Base-by-base conservation (phyloP, 371 early-diverging fungal genomes). In the Syncephalastrum sp. region DNA sequence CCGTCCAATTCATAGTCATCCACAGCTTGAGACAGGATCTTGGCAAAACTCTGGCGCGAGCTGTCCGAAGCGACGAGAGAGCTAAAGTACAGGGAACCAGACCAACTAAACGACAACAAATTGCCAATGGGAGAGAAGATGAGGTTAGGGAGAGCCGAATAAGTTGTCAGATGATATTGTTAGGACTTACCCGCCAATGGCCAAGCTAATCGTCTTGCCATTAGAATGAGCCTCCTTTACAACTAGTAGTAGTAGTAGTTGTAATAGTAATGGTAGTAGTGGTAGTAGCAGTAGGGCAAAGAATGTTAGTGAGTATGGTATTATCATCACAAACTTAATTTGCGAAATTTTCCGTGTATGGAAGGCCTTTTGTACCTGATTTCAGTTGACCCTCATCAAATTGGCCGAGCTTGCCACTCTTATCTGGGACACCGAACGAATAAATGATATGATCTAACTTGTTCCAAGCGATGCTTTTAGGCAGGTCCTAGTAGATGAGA, bases 1-100 rank as follows among this genome's bases (percentile, higher is more conserved):
- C 85, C 88, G 62, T 85, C 83, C 16, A 87, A 65, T n/a, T 71
- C 47, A 46, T 71, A 80, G 14, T 81, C 54, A 5, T 70, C 59
- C 15, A 82, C 74, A 23, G 63, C 24, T 17, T 58, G n/a, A 7
- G 66, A 53, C 17, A 77, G 49, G 25, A 57, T 72, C 5, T 67
- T 61, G 4, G 53, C 69, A 45, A 77, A 67, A 0, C 15, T 62
- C 10, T 61, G 19, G 6, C 68, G 57, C 10, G 59, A 61, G 6
- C 33, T 17, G 1, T 41, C 21, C 8, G 69, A 49, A 1, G 23
- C 16, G n/a, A 72, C 53, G 24, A 77, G 59, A 3, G 41, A 14
- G 53, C 72, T 72, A 25, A 77, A 72, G 44, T 74, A 64, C 15
- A 53, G 52, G 7, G 75, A 74, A 4, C 78, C 78, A 17, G 64